Evolutionary conservation across 768 basidiomycete species (phyloP).

Genomic region (Leccinum olivaceopallidum): DNA sequence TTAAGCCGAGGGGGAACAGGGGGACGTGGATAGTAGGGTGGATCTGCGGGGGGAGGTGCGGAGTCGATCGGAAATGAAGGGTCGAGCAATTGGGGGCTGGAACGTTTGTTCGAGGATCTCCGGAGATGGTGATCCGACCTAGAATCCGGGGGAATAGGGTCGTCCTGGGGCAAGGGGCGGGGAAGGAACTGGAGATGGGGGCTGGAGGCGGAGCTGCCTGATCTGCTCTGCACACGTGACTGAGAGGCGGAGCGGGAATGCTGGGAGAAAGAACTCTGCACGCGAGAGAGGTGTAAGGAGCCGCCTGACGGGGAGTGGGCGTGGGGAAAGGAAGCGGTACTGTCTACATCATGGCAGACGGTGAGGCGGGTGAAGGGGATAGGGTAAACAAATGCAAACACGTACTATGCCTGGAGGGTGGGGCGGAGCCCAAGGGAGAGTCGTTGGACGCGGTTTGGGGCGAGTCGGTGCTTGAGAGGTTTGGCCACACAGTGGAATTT

Average conservation of each 20-base stretch:
- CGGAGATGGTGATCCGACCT: slow-evolving; percentile 23
- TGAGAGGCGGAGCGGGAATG: slow-evolving; percentile 40
- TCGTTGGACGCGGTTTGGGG: slow-evolving; percentile 37
- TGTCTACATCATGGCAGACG: slow-evolving; percentile 19
- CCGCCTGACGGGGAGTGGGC: slow-evolving; percentile 25
- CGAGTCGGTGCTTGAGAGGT: slow-evolving; percentile 16
- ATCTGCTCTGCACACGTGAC: slow-evolving; percentile 46
- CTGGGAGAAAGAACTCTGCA: slow-evolving; percentile 37
- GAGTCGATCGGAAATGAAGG: slow-evolving; percentile 17
- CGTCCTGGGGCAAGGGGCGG: slow-evolving; percentile 44
- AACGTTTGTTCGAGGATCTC: slow-evolving; percentile 16
- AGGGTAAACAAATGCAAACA: slow-evolving; percentile 23
- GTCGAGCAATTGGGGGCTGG: slow-evolving; percentile 24
- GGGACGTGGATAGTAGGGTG: slow-evolving; percentile 21
- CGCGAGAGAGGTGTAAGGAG: slow-evolving; percentile 34
- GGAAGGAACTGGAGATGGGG: slow-evolving; percentile 42
- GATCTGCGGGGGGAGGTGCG: slow-evolving; percentile 10
- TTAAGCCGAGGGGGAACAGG: slow-evolving; percentile 22
- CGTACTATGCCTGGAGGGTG: slow-evolving; percentile 39
- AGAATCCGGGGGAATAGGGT: slow-evolving; percentile 22
- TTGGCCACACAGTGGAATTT: slow-evolving; percentile 22
- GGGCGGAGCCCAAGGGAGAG: slow-evolving; percentile 29
- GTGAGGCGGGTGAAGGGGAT: slow-evolving; percentile 10
- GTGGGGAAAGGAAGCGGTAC: slow-evolving; percentile 31
- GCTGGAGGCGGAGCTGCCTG: slow-evolving; percentile 51